phyloP scores from a whole-genome alignment of 192 early-diverging fungal species.

The Umbelopsis ramanniana region DNA sequence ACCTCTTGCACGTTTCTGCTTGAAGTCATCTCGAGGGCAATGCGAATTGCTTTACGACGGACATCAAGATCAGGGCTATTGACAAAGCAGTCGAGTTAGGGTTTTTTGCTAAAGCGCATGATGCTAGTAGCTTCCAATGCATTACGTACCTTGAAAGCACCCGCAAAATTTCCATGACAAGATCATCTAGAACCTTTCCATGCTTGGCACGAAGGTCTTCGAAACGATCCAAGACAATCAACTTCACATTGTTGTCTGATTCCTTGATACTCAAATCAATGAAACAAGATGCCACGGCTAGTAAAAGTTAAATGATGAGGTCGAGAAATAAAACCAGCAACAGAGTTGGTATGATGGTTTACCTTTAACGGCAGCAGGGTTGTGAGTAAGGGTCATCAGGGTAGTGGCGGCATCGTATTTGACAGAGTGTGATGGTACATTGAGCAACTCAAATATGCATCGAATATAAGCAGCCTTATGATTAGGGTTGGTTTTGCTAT shows the following conservation, averaged over 20 bases:
- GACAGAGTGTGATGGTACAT: conserved; percentile 83
- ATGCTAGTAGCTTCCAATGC: too few species aligned
- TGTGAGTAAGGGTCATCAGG: conserved; percentile 84
- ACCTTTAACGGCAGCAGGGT: conserved; percentile 90
- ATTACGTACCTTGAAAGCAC: conserved; percentile 78
- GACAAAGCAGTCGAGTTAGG: not conserved
- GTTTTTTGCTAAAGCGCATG: too few species aligned
- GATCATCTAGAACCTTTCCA: conserved; percentile 85
- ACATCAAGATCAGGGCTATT: conserved; percentile 93
- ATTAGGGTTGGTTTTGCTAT: conserved; percentile 75
- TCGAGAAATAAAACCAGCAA: not conserved
- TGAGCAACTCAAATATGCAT: conserved; percentile 86
- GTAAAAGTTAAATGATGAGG: not conserved
- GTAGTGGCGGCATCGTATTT: conserved; percentile 98
- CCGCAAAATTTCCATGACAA: conserved; percentile 96
- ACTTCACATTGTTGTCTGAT: conserved; percentile 97
- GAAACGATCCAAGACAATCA: conserved; percentile 93
- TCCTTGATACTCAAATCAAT: conserved; percentile 91
- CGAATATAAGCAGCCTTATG: conserved; percentile 96
- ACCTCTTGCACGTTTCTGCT: conserved; percentile 93
- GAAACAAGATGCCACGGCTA: conserved; percentile 88
- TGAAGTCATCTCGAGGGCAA: conserved; percentile 91
- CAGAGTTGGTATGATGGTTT: conserved; percentile 8
- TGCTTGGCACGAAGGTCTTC: conserved; percentile 90
- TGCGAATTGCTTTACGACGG: conserved; percentile 82